Conservation (phyloP, 352 stramenopile species). For the Phytophthora podocarpi region DNA sequence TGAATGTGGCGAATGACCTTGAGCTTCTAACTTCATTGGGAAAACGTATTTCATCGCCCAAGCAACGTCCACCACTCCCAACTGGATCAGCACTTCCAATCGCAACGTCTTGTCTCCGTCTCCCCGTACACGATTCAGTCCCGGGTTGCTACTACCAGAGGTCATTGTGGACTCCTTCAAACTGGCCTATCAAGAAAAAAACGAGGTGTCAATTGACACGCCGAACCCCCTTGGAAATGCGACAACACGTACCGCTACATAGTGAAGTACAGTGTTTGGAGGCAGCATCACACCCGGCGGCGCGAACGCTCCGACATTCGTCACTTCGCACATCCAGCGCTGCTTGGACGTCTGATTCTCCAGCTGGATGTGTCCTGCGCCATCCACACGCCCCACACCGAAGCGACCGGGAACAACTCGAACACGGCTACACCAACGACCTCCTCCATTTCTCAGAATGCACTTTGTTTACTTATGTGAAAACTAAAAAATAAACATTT, state of each 20-base stretch:
- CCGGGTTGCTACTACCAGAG: not conserved
- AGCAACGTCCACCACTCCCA: slow-evolving; percentile 5
- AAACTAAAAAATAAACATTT: no score
- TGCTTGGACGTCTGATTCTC: slow-evolving; percentile 10
- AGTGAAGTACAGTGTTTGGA: slow-evolving; percentile 17
- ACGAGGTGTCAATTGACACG: no score
- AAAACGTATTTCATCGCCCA: slow-evolving; percentile 23
- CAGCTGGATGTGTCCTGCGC: slow-evolving; percentile 6
- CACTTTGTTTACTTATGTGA: no score
- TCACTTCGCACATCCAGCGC: slow-evolving; percentile 18
- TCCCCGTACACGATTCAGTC: slow-evolving; percentile 3
- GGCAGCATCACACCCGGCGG: slow-evolving; percentile 14
- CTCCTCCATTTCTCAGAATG: no score
- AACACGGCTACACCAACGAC: slow-evolving; percentile 20
- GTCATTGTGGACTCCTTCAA: slow-evolving; percentile 14
- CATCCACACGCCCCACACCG: slow-evolving; percentile 4
- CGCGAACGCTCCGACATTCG: slow-evolving; percentile 10
- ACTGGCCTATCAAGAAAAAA: slow-evolving; percentile 6
- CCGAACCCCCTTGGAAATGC: no score
- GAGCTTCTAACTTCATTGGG: slow-evolving; percentile 11
- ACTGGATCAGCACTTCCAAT: slow-evolving; percentile 19
- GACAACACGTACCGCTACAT: slow-evolving; percentile 18
- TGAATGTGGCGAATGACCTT: not conserved
- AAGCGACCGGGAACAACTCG: slow-evolving; percentile 19
- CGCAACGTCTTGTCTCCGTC: slow-evolving; percentile 9